Evolutionary conservation across 495 filamentous ascomycete species (phyloP), one percentile per base, ranked within the genome.

Genomic region (Rhizodiscina lignyota): DNA sequence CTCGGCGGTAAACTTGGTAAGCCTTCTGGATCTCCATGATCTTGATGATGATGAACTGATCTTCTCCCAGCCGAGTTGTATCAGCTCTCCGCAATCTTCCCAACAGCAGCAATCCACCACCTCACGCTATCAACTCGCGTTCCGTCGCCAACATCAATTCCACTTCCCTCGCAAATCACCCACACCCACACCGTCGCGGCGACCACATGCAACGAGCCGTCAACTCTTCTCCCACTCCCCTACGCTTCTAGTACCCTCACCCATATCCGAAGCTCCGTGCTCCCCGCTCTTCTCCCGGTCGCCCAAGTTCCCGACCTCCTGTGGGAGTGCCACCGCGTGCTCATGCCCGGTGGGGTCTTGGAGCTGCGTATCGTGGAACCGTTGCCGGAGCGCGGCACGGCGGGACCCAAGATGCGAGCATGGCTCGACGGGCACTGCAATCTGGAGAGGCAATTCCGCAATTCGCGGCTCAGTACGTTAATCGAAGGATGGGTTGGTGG

Each of bases 301-400:
- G 16, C 50, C 4, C 34, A 45, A 20, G 34, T 53, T 11, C 50
- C 50, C 5, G 32, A 36, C 27, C 12, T 53, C 13, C 37, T 53
- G 26, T n/a, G 32, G 3, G 47, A 53, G 34, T 50, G 43, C 38
- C 38, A 50, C 26, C 35, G 47, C 19, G 35, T 50, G 3, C 41
- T 53, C 12, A 33, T 35, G 8, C 50, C 50, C 4, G 47, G 47
- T 12, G 50, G 50, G n/a, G 30, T 41, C 31, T 41, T 53, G 1
- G 47, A 50, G 30, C 41, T 53, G 16, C 36, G 50, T 16, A 38
- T 50, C 30, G 45, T 53, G 38, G 47, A 53, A 28, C 39, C 50
- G 8, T 24, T 41, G 18, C 50, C 50, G 3, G 41, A 45, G 4
- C 41, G 47, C 1, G 35, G 37, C 10, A 50, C 47, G 3, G 35